Evolutionary conservation across 2,329 filamentous ascomycete species (phyloP).

Genomic region (Penicillium freii): DNA sequence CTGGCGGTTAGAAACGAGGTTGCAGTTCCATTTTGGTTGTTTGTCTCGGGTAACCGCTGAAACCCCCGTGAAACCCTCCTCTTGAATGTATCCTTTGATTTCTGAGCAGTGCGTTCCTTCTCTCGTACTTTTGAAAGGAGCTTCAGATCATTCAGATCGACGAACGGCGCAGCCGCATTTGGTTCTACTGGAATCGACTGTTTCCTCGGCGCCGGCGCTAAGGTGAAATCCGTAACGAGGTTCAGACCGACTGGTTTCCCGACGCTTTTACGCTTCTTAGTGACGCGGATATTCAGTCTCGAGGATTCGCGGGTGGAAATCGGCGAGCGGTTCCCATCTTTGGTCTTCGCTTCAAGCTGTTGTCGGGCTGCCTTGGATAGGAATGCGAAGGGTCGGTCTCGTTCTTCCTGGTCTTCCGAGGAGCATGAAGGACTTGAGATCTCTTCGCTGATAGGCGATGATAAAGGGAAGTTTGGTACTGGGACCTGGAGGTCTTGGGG

Average conservation of each 20-base stretch:
- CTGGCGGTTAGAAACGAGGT: slow-evolving; percentile 19
- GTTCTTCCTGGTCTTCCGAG: slow-evolving; percentile 30
- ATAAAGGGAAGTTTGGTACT: slow-evolving; percentile 42
- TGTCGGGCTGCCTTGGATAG: slow-evolving; percentile 27
- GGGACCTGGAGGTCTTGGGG: slow-evolving; percentile 32
- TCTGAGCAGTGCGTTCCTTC: slow-evolving; percentile 31
- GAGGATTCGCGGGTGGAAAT: slow-evolving; percentile 11
- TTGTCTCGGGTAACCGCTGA: slow-evolving; percentile 16
- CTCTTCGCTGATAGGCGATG: slow-evolving; percentile 46
- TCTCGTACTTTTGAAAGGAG: slow-evolving; percentile 35
- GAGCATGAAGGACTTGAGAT: slow-evolving; percentile 39
- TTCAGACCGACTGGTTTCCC: slow-evolving; percentile 41
- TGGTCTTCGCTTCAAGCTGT: slow-evolving; percentile 14
- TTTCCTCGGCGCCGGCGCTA: slow-evolving; percentile 13
- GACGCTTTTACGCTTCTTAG: slow-evolving; percentile 24
- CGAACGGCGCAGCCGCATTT: slow-evolving; percentile 23
- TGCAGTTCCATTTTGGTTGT: slow-evolving; percentile 8
- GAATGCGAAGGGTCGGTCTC: slow-evolving; percentile 33
- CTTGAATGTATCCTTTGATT: slow-evolving; percentile 20
- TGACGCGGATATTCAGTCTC: slow-evolving; percentile 16
- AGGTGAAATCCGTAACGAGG: slow-evolving; percentile 43
- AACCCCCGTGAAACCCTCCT: slow-evolving; percentile 24
- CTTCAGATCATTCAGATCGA: slow-evolving; percentile 42
- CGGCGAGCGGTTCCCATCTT: slow-evolving; percentile 8
- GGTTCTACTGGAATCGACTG: slow-evolving; percentile 3